phyloP scores from a whole-genome alignment of 371 early-diverging fungal genomes.

The Apophysomyces sp. region DNA sequence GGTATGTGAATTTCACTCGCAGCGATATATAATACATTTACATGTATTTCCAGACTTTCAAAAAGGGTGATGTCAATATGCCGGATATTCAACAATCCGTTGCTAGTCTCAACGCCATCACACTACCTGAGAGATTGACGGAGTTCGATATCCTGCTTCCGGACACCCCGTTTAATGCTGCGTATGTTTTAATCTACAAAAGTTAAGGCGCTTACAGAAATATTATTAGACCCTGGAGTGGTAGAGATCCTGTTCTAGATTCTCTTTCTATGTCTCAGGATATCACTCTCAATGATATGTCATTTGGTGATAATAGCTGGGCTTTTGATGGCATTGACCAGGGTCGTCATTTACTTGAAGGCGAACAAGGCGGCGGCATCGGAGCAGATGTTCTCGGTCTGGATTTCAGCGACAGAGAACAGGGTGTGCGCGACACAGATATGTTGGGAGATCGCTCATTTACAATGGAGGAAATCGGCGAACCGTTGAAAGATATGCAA shows the following conservation, averaged over 20 bases:
- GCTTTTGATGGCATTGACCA: conserved; percentile 26
- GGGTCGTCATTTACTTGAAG: conserved; percentile 21
- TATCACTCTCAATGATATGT: conserved; percentile 19
- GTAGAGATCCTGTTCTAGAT: conserved; percentile 35
- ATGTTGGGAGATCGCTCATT: conserved; percentile 19
- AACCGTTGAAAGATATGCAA: conserved; percentile 43
- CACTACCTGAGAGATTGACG: conserved; percentile 81
- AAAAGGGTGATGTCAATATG: conserved; percentile 86
- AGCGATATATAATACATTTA: not conserved
- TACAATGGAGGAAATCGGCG: conserved; percentile 24
- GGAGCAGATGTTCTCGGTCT: conserved; percentile 2
- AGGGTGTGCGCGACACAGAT: conserved; percentile 7
- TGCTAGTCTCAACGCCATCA: conserved; percentile 81
- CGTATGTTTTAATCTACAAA: conserved; percentile 10
- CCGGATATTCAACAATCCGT: conserved; percentile 69
- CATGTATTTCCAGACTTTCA: conserved; percentile 64
- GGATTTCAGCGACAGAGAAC: conserved; percentile 36
- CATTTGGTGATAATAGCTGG: conserved; percentile 7
- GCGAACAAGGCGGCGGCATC: conserved; percentile 2
- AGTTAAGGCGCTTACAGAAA: not conserved
- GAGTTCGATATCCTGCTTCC: conserved; percentile 91
- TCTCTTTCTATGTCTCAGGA: conserved; percentile 57
- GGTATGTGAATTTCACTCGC: conserved; percentile 50
- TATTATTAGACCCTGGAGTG: conserved; percentile 6
- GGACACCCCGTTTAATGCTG: conserved; percentile 60